A percentile compares a stretch with the other conserved stretches of the same genome.
Conservation (phyloP, 805 yeast genomes). For the Ogataea nakhonphanomensis region DNA sequence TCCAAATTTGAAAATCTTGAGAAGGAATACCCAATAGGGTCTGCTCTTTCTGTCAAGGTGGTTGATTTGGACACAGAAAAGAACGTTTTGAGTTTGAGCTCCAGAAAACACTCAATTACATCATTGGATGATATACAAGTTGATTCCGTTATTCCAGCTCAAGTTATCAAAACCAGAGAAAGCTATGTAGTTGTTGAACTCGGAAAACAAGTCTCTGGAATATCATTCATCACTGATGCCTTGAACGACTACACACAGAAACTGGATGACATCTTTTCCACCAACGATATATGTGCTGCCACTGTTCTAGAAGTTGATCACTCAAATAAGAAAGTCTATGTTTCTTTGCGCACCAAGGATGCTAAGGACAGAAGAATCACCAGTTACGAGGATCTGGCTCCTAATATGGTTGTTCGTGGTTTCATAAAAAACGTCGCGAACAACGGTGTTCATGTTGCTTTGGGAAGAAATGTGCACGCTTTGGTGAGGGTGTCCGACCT, state of each 20-base stretch:
- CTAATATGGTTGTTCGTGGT: constrained; percentile 79
- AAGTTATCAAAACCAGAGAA: constrained; percentile 55
- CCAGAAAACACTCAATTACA: constrained; percentile 41
- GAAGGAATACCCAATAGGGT: constrained; percentile 65
- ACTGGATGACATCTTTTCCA: constrained; percentile 45
- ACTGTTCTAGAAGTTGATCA: constrained; percentile 47
- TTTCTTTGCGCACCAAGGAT: constrained; percentile 57
- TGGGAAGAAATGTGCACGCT: constrained; percentile 70
- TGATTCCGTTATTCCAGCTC: constrained; percentile 58
- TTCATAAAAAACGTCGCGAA: constrained; percentile 71
- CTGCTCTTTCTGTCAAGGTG: constrained; percentile 60
- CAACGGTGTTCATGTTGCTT: constrained; percentile 71
- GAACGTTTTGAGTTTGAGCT: constrained; percentile 46
- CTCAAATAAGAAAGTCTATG: constrained; percentile 51
- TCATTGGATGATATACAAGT: constrained; percentile 48
- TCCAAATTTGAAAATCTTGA: constrained; percentile 46
- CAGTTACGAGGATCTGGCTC: constrained; percentile 49
- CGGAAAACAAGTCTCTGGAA: constrained; percentile 58
- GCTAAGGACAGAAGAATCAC: constrained; percentile 50
- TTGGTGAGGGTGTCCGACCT: constrained; percentile 78
- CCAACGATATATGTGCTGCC: constrained; percentile 56
- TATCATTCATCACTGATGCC: constrained; percentile 74
- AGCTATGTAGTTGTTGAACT: constrained; percentile 64
- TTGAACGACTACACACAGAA: constrained; percentile 59
- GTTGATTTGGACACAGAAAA: constrained; percentile 51